Evolutionary conservation across 1,284 basidiomycete genomes (phyloP).

Genomic region (Xerocomus minutiporus): DNA sequence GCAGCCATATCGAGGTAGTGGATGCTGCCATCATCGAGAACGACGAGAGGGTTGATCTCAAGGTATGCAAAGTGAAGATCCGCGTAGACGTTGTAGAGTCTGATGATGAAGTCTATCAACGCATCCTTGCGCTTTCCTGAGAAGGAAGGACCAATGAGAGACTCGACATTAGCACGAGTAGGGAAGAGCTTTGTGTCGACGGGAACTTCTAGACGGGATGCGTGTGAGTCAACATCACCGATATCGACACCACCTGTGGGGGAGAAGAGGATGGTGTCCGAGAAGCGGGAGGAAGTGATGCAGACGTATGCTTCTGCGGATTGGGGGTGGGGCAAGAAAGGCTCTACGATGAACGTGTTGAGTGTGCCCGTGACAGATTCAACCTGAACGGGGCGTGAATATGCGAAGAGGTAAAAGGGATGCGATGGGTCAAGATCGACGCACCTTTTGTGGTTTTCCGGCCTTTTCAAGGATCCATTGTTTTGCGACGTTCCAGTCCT

Average conservation of each 20-base stretch:
- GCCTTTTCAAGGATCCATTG: conserved; percentile 88
- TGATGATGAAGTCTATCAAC: conserved; percentile 89
- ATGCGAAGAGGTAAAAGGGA: conserved; percentile 8
- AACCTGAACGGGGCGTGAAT: conserved; percentile 50
- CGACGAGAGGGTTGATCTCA: conserved; percentile 98
- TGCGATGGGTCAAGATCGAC: conserved; percentile 2
- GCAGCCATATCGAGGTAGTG: conserved; percentile 99
- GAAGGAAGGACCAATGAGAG: conserved; percentile 76
- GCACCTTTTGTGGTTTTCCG: conserved; percentile 88
- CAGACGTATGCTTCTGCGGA: conserved; percentile 98
- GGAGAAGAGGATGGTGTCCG: conserved; percentile 96
- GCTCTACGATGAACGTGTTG: conserved; percentile 97
- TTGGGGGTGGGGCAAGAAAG: conserved; percentile 93
- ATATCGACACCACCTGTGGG: conserved; percentile 99
- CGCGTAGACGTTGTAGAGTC: conserved; percentile 96
- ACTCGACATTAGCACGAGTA: conserved; percentile 71
- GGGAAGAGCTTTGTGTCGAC: conserved; percentile 75
- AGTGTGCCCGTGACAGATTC: conserved; percentile 92
- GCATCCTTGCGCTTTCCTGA: conserved; percentile 74
- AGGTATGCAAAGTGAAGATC: conserved; percentile 98
- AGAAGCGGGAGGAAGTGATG: conserved; percentile 93
- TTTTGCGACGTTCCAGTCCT: conserved; percentile 82
- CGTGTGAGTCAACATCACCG: conserved; percentile 98
- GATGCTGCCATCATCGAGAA: conserved; percentile 84
- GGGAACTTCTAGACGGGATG: conserved; percentile 83